Base-by-base conservation (phyloP, 768 basidiomycete species). In the Lactarius trivialis region DNA sequence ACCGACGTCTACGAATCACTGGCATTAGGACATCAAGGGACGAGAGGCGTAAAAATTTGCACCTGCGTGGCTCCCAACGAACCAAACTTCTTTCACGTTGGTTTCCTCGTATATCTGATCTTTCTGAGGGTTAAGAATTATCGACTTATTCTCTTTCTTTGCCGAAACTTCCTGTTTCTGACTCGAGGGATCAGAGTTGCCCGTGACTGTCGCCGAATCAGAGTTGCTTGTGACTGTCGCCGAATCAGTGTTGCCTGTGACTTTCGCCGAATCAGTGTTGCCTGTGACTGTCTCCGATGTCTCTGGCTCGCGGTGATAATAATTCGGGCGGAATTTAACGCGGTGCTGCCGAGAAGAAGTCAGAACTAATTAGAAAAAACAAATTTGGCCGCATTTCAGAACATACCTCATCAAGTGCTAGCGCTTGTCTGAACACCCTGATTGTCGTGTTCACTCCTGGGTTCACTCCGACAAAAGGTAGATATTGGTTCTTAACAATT, bases 331-430 rank as follows among this genome's bases (percentile, higher is more conserved):
- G 6, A 30, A 30, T 30, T 30, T 30, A 6, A 6, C 6, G 30
- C 30, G 30, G 6, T 6, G 30, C 30, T 30, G 6, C 30, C 30
- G 30, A 30, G 30, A 30, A 30, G 30, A 6, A 30, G 3, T 30
- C 30, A 6, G 30, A 30, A 30, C n/a, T n/a, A n/a, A n/a, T n/a
- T n/a, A n/a, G n/a, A n/a, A n/a, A n/a, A n/a, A n/a, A n/a, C n/a
- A n/a, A n/a, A n/a, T n/a, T n/a, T n/a, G n/a, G n/a, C n/a, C n/a
- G 34, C 4, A 34, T 36, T 0, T 14, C 3, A 14, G 12, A 12
- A 69, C 76, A 58, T 64, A 87, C 88, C 75, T 91, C 90, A 63
- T 92, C 89, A 43, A 93, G 80, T 11, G 90, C 76, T 24, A 91
- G 75, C 0, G 89, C 91, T 52, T 93, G 91, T 17, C 91, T 78